phyloP scores from a whole-genome alignment of 2,329 filamentous ascomycete species.

The Penicillium sp. region DNA sequence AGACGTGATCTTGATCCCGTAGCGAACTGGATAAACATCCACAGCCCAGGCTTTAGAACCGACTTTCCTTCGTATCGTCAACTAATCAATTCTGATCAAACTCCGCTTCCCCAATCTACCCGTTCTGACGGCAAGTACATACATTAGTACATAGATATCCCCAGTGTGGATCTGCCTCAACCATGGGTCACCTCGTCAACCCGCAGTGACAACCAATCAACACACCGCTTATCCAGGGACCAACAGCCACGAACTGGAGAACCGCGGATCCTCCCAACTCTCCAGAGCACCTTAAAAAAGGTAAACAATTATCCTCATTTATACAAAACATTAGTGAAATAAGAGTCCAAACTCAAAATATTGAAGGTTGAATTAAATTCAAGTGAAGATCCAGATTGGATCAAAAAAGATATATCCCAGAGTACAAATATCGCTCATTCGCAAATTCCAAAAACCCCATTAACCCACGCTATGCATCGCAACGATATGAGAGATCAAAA shows the following conservation, averaged over 20 bases:
- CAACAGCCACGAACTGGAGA: not conserved
- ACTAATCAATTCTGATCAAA: too few species aligned
- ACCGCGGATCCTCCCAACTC: not conserved
- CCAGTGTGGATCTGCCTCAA: not conserved
- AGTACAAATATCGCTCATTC: slow-evolving; percentile 24
- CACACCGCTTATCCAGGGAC: not conserved
- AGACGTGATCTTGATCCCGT: not conserved
- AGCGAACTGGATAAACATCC: too few species aligned
- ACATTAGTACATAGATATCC: too few species aligned
- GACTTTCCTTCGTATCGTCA: too few species aligned
- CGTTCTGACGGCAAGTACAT: too few species aligned
- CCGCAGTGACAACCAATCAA: not conserved
- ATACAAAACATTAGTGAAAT: too few species aligned
- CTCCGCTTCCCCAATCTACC: too few species aligned
- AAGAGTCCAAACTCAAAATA: not conserved
- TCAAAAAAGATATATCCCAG: slow-evolving; percentile 1
- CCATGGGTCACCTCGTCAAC: not conserved
- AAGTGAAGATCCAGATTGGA: not conserved
- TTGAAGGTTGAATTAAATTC: slow-evolving; percentile 1
- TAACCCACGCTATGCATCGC: slow-evolving; percentile 39
- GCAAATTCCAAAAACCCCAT: slow-evolving; percentile 16
- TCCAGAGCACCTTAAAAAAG: not conserved
- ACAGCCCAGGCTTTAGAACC: too few species aligned
- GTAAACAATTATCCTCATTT: not conserved
- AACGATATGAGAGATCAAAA: slow-evolving; percentile 4